Evolutionary conservation across 495 filamentous ascomycete genomes (phyloP).

Genomic region (Aspergillus homomorphus): DNA sequence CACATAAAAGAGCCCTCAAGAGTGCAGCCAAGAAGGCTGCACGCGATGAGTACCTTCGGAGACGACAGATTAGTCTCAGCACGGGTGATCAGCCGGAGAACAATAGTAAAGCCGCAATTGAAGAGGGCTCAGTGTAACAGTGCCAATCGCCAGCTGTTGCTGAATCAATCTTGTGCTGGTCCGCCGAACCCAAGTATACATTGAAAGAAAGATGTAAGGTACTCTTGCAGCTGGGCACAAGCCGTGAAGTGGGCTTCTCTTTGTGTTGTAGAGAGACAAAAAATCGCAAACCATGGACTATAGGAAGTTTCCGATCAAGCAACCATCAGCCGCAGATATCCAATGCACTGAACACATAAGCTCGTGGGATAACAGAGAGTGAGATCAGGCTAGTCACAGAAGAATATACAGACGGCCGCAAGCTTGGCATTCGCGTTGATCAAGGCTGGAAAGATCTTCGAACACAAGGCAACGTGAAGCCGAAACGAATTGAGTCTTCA

Average conservation of each 20-base stretch:
- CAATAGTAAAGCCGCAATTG: neutral
- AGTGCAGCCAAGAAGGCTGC: constrained; percentile 29
- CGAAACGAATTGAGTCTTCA: neutral
- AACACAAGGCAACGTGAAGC: neutral
- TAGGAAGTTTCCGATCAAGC: too few relatives aligned
- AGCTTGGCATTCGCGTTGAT: neutral
- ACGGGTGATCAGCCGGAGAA: neutral
- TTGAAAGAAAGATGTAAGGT: too few relatives aligned
- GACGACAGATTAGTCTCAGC: constrained; percentile 7
- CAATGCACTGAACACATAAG: too few relatives aligned
- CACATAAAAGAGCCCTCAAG: constrained; percentile 51
- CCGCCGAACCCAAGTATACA: too few relatives aligned
- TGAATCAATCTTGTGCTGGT: too few relatives aligned
- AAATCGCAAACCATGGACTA: too few relatives aligned
- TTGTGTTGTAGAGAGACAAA: too few relatives aligned
- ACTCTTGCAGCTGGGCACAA: too few relatives aligned
- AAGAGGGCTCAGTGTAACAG: neutral
- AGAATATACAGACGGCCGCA: neutral
- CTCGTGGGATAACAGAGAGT: too few relatives aligned
- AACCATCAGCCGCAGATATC: too few relatives aligned
- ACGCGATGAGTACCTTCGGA: constrained; percentile 27
- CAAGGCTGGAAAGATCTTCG: neutral
- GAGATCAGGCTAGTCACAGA: too few relatives aligned
- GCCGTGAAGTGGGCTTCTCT: too few relatives aligned
- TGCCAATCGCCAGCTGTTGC: neutral